Percentiles rank a stretch among this genome's conserved stretches.
Evolutionary conservation across 2,329 filamentous ascomycete genomes (phyloP).

Genomic region (Fusarium buharicum): DNA sequence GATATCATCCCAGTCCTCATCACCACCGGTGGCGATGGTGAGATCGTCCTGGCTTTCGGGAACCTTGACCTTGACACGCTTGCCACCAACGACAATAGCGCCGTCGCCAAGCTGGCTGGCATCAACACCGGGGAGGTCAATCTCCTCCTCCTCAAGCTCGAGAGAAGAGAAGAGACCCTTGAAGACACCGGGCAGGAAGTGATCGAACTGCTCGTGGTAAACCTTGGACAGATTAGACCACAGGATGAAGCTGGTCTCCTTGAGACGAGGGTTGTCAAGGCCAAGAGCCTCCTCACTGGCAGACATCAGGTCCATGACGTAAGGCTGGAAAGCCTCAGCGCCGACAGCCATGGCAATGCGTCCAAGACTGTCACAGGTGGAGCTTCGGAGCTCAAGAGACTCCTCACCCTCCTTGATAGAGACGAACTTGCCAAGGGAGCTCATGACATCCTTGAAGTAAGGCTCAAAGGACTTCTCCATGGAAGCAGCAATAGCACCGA

Average conservation of each 20-base stretch:
- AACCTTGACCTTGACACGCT: constrained; percentile 82
- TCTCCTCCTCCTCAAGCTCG: constrained; percentile 88
- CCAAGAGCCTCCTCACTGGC: constrained; percentile 90
- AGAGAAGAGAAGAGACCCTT: constrained; percentile 85
- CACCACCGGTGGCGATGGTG: constrained; percentile 65
- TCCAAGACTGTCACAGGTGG: constrained; percentile 91
- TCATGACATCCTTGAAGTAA: constrained; percentile 93
- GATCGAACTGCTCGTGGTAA: constrained; percentile 84
- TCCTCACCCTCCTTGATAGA: constrained; percentile 89
- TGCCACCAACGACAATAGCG: constrained; percentile 80
- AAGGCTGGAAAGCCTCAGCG: constrained; percentile 85
- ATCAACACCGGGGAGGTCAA: constrained; percentile 74
- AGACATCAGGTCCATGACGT: constrained; percentile 89
- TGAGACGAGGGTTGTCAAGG: constrained; percentile 88
- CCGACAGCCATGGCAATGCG: constrained; percentile 93
- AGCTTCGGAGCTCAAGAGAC: constrained; percentile 87
- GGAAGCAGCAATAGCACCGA: constrained; percentile 89
- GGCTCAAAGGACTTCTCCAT: constrained; percentile 85
- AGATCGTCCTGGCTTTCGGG: constrained; percentile 65
- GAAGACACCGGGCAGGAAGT: constrained; percentile 81
- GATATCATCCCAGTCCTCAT: constrained; percentile 66
- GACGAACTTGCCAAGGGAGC: constrained; percentile 84
- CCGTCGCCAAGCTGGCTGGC: constrained; percentile 74
- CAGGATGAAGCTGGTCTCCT: constrained; percentile 96
- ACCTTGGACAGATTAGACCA: constrained; percentile 96